Conservation (phyloP, 805 yeast species). For the Nakazawaea populi region DNA sequence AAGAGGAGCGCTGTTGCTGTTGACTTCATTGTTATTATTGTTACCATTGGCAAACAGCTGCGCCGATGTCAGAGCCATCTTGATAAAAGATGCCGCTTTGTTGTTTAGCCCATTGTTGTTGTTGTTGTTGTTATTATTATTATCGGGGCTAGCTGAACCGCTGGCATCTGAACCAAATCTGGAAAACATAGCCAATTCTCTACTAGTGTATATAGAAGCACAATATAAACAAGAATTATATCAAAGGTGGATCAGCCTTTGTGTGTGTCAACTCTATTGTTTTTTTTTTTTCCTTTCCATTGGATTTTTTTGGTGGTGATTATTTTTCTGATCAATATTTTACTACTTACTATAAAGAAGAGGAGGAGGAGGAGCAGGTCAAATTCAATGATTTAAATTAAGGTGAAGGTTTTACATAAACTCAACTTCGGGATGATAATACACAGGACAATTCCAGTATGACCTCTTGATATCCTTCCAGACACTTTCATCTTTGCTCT, state of each 20-base stretch:
- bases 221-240: too few species aligned
- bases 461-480: conserved; percentile 60
- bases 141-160: conserved; percentile 4
- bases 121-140: conserved; percentile 16
- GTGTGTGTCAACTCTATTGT: neutral
- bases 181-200: conserved; percentile 1
- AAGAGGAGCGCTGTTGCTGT: neutral
- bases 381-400: neutral
- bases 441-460: conserved; percentile 65
- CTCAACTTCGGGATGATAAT: conserved; percentile 59
- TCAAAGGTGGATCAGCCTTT: too few species aligned
- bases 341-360: too few species aligned
- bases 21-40: neutral
- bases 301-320: too few species aligned
- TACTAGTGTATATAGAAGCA: too few species aligned
- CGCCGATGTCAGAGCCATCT: conserved; percentile 11
- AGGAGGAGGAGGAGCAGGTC: too few species aligned
- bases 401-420: conserved; percentile 23
- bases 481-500: conserved; percentile 32
- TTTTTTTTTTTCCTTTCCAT: neutral
- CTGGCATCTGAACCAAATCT: conserved; percentile 22
- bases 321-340: too few species aligned
- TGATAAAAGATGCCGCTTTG: conserved; percentile 10
- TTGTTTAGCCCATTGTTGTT: conserved; percentile 6
- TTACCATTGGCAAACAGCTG: conserved; percentile 11